Evolutionary conservation across 2,329 filamentous ascomycete species (phyloP).

Genomic region (Thyridium curvatum): DNA sequence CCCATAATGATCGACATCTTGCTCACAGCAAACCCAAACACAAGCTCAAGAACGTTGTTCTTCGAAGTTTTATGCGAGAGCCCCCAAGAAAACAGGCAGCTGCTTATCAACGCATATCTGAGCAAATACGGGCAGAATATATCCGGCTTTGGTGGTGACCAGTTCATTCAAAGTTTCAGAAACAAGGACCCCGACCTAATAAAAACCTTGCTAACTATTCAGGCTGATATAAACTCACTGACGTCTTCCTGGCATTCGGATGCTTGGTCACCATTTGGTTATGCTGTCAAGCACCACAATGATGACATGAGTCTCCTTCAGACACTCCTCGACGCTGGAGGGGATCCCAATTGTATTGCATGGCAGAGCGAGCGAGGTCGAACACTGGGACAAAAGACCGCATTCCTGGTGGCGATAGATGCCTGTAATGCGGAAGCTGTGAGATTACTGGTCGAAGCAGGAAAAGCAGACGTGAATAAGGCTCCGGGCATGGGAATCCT

Average conservation of each 20-base stretch:
- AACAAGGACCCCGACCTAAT: background rate
- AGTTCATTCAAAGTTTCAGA: no score
- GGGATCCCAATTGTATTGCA: background rate
- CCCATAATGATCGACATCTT: no score
- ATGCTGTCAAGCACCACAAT: background rate
- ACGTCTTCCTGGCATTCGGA: no score
- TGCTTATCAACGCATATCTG: no score
- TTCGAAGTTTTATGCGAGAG: no score
- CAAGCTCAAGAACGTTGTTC: no score
- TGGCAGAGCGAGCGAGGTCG: background rate
- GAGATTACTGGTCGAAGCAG: background rate
- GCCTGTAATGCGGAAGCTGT: background rate
- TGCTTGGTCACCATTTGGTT: background rate
- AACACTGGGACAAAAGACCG: background rate
- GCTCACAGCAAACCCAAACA: no score
- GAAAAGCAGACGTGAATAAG: slow-evolving; percentile 1
- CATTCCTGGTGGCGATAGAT: slow-evolving; percentile 1
- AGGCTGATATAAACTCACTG: background rate
- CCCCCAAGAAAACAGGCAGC: no score
- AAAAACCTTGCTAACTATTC: background rate
- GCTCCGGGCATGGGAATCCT: background rate
- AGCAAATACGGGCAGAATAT: no score
- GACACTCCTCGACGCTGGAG: slow-evolving; percentile 1
- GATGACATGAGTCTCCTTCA: background rate
- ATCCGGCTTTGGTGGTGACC: no score